Percentiles rank a stretch among this genome's conserved stretches.
These are phyloP conservation scores for Pythium scleroteichum DNA, from an alignment of 352 stramenopile species.

Conservation along the genomic window DNA sequence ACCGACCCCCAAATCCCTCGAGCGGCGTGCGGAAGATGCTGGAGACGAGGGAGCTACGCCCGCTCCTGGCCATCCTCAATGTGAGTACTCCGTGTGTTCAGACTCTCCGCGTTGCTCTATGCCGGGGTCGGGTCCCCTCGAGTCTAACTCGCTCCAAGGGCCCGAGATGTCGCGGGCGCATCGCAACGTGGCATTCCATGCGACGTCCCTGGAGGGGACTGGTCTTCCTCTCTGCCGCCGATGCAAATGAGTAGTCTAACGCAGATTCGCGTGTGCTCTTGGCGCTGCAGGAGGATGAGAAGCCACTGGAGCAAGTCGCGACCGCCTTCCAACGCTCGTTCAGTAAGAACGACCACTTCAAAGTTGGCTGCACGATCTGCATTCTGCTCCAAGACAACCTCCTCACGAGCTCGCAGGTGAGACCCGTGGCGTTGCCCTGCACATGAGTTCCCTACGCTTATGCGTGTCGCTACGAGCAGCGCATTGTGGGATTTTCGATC, in stretches of 20 bases:
- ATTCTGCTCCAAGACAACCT: constrained; percentile 90
- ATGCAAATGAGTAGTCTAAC: constrained; percentile 12
- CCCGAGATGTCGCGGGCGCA: constrained; percentile 1
- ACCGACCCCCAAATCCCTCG: constrained; percentile 21
- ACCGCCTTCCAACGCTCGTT: constrained; percentile 76
- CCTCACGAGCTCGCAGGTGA: constrained; percentile 86
- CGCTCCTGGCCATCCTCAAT: constrained; percentile 82
- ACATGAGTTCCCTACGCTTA: neutral
- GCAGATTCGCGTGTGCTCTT: constrained; percentile 7
- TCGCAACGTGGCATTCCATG: constrained; percentile 2
- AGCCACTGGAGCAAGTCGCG: constrained; percentile 72
- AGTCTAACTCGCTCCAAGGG: neutral
- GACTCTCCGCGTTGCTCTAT: neutral
- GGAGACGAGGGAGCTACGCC: constrained; percentile 78
- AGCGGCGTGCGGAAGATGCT: constrained; percentile 47
- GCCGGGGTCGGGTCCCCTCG: neutral
- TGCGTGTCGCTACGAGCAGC: constrained; percentile 26
- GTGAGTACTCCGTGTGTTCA: constrained; percentile 38
- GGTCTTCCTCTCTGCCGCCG: too few species aligned
- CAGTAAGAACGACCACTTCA: constrained; percentile 89
- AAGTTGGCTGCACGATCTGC: constrained; percentile 89
- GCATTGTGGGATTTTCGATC: constrained; percentile 86
- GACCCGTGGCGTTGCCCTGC: neutral
- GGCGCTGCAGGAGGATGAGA: constrained; percentile 75
- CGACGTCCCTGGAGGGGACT: neutral